Percentiles rank a stretch among this genome's conserved stretches.
phyloP scores from a whole-genome alignment of 495 filamentous ascomycete species.

The Penicillium nucicola region DNA sequence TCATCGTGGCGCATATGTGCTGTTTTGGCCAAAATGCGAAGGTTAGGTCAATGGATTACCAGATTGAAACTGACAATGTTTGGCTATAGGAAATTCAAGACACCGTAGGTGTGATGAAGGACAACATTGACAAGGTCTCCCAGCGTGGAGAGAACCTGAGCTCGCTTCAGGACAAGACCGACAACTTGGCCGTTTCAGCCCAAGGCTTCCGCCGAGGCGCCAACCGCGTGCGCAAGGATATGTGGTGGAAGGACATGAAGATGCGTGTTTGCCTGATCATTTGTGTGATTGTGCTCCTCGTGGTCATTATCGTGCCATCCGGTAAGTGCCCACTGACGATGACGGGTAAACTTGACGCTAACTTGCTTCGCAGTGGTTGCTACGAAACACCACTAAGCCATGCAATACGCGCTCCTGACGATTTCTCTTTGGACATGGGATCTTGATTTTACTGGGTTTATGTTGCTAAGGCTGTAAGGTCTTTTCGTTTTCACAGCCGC shows the following conservation, averaged over 20 bases:
- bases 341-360: conserved; percentile 12
- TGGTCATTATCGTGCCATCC: conserved; percentile 84
- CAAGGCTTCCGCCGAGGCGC: conserved; percentile 94
- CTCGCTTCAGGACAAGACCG: conserved; percentile 91
- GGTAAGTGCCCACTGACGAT: conserved; percentile 48
- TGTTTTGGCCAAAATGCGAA: neutral
- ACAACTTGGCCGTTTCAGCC: conserved; percentile 84
- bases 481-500: conserved; percentile 35
- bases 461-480: conserved; percentile 31
- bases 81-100: conserved; percentile 85
- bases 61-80: conserved; percentile 15
- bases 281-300: conserved; percentile 81
- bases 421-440: conserved; percentile 31
- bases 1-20: neutral
- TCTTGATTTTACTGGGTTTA: conserved; percentile 30
- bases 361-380: conserved; percentile 27
- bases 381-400: conserved; percentile 25
- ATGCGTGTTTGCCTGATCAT: conserved; percentile 95
- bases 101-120: conserved; percentile 86
- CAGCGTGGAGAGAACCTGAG: conserved; percentile 90
- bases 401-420: conserved; percentile 23
- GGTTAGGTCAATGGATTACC: neutral
- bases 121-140: conserved; percentile 90
- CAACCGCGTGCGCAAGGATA: conserved; percentile 91
- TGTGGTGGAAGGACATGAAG: conserved; percentile 99